Base-by-base conservation (phyloP, 768 basidiomycete species). In the Boletus sp. region DNA sequence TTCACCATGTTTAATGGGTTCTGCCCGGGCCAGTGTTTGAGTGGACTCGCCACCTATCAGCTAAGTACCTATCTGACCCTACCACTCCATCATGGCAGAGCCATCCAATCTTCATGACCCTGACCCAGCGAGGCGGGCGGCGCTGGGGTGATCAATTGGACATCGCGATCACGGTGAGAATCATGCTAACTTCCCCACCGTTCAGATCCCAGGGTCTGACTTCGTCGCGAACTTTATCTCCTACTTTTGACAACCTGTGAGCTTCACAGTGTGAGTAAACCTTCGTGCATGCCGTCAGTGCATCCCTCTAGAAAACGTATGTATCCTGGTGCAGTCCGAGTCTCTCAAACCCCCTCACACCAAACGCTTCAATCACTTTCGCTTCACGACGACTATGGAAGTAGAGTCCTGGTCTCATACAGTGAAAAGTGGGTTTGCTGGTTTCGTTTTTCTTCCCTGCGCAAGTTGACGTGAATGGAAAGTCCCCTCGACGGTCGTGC, bases 401-500 rank as follows among this genome's bases (percentile, higher is more conserved):
- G 50, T 56, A 11, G 32, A 10, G 5, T 37, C 44, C 8, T 67
- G 56, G 57, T 52, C 59, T 30, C n/a, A 7, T 24, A n/a, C 17
- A 42, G 64, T 66, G 12, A 20, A 39, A 56, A 24, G 66, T 68
- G 47, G 7, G 66, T 54, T 20, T 10, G 33, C 20, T 0, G 3
- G 20, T 28, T 47, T 33, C n/a, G 9, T 14, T 30, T 24, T 28
- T 14, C 20, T 48, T 40, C 49, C 4, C 1, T 20, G 12, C 42
- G 46, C 30, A 20, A 35, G 20, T n/a, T 47, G 24, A 55, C 39
- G 10, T 17, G 29, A 42, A 47, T 37, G 9, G 0, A 37, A 60
- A 66, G 65, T 58, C 36, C 52, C 65, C 20, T 48, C 65, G 24
- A 66, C 66, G 10, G 7, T 54, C 40, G 47, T 28, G 7, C 63